A percentile compares a stretch with the other conserved stretches of the same genome.
phyloP scores from a whole-genome alignment of 2,329 filamentous ascomycete genomes.

The Zymoseptoria brevis region DNA sequence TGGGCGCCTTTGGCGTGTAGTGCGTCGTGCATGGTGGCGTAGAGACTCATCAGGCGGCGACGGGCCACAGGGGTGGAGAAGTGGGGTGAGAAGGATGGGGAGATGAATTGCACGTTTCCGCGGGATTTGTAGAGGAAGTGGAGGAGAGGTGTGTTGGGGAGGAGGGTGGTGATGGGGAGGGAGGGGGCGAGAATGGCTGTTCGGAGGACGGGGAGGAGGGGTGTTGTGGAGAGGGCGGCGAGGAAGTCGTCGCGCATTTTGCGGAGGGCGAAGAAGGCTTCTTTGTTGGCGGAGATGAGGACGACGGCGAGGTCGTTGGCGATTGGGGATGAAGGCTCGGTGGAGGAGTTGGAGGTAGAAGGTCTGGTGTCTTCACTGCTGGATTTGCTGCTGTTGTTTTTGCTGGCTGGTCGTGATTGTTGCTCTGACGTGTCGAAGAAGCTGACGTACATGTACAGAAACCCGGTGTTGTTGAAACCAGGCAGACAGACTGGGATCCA shows the following conservation, averaged over 20 bases:
- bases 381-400: slow-evolving; percentile 18
- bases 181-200: slow-evolving; percentile 63
- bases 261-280: slow-evolving; percentile 85
- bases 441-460: slow-evolving; percentile 98
- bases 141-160: slow-evolving; percentile 69
- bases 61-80: slow-evolving; percentile 13
- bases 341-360: slow-evolving; percentile 4
- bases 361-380: slow-evolving; percentile 17
- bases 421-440: slow-evolving; percentile 62
- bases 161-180: slow-evolving; percentile 63
- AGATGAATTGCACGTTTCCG: slow-evolving; percentile 90
- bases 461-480: slow-evolving; percentile 93
- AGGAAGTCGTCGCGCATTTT: slow-evolving; percentile 58
- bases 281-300: slow-evolving; percentile 84
- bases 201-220: slow-evolving; percentile 66
- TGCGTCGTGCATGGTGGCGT: slow-evolving; percentile 73
- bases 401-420: neutral
- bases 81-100: slow-evolving; percentile 67
- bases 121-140: slow-evolving; percentile 96
- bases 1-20: slow-evolving; percentile 80
- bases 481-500: slow-evolving; percentile 96
- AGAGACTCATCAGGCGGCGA: slow-evolving; percentile 65
- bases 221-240: slow-evolving; percentile 66
- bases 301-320: slow-evolving; percentile 71
- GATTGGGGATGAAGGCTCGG: slow-evolving; percentile 29